phyloP scores from a whole-genome alignment of 345 rosid genomes.

The Populus simonii region DNA sequence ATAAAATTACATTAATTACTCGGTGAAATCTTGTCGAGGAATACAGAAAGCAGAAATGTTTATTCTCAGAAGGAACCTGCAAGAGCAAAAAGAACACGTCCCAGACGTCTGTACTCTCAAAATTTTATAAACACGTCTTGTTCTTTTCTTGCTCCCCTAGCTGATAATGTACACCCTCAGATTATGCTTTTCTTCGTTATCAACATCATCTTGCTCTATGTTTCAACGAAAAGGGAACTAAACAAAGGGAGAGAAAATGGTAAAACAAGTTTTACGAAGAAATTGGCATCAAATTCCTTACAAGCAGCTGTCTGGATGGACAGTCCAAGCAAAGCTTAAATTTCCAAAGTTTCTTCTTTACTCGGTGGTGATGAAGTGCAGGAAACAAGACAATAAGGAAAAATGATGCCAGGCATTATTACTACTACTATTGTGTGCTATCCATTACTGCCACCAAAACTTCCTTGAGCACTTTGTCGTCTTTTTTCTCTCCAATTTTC shows the following conservation, averaged over 20 bases:
- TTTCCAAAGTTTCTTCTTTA: conserved; percentile 12
- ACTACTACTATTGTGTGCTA: background rate
- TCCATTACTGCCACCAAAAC: conserved; percentile 46
- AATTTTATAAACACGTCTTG: conserved; percentile 28
- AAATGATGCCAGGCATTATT: background rate
- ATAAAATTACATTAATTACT: conserved; percentile 2
- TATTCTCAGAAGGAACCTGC: conserved; percentile 7
- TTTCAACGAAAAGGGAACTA: conserved; percentile 8
- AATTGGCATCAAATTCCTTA: conserved; percentile 9
- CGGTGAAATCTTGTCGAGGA: conserved; percentile 17
- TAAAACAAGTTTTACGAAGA: background rate
- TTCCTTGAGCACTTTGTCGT: conserved; percentile 63
- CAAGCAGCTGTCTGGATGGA: background rate
- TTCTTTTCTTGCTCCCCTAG: conserved; percentile 26
- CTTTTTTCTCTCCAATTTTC: conserved; percentile 90
- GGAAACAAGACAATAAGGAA: background rate
- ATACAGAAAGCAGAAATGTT: conserved; percentile 14
- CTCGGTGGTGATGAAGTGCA: background rate
- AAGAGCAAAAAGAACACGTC: conserved; percentile 27
- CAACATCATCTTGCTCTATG: conserved; percentile 13
- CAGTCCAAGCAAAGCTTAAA: background rate
- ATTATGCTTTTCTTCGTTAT: conserved; percentile 9
- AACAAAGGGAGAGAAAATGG: background rate
- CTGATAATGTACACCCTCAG: conserved; percentile 34
- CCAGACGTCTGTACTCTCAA: conserved; percentile 23